Evolutionary conservation across 495 filamentous ascomycete genomes (phyloP), one percentile per base, ranked within the genome.

Genomic region (Tuber indicum): DNA sequence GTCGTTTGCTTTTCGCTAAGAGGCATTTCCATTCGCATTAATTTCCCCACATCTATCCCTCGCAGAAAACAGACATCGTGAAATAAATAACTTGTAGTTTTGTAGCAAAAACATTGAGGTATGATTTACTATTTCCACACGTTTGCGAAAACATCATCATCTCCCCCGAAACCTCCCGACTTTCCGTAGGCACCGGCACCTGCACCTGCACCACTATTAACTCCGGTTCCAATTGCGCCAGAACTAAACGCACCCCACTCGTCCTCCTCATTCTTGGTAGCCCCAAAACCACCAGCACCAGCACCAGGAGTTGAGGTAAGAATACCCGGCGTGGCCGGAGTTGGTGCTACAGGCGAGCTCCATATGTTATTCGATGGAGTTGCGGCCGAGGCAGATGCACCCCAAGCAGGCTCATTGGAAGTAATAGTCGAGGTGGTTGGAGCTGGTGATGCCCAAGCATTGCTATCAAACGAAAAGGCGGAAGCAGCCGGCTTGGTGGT

Each of bases 401-500:
- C 81, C 81, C 81, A 82, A 16, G 81, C 77, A 74, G 77, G 74
- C 74, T 82, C 80, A 36, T 78, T 82, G 21, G 81, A 81, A 1
- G 80, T 70, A 12, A 81, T 72, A 26, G 86, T 81, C 5, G 85
- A 82, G 21, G 85, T 78, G 41, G 83, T 79, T 9, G 86, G 79
- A 9, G 87, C 86, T 8, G 87, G 84, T 12, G 86, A 86, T 23
- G 86, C 82, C 89, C 89, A 91, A 12, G 85, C 85, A 78, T 88
- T 88, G 71, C 89, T 88, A n/a, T 86, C 87, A 76, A 45, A 87
- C 72, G 70, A 85, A 41, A 88, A 84, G 1, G 87, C 82, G 23
- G 89, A 85, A 72, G 86, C 87, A 6, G 83, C 78, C 76, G 71
- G 85, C 86, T 42, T 87, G 96, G 85, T 96, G 95, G 6, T 91